These are phyloP conservation scores for Quercus aquifolioides DNA, from an alignment of 306 rosid genomes.

Conservation along the genomic window DNA sequence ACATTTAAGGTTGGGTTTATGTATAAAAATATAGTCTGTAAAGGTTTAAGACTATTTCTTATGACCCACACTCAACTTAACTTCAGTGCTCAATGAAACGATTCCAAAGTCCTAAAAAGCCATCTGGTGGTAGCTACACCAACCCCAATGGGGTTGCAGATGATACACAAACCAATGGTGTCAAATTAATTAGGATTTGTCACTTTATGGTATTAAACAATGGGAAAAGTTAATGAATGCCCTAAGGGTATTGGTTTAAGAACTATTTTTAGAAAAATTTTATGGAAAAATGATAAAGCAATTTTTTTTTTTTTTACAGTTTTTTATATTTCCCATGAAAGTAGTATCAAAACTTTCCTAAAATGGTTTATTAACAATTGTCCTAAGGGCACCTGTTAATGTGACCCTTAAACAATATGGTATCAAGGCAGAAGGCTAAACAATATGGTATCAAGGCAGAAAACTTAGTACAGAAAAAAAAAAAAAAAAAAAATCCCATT, in stretches of 20 bases:
- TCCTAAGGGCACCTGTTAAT: too few relatives aligned
- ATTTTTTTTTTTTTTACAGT: too few relatives aligned
- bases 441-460: background rate
- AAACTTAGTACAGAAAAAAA: background rate
- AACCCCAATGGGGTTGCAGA: background rate
- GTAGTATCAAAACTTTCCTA: too few relatives aligned
- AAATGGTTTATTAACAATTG: too few relatives aligned
- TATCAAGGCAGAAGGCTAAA: too few relatives aligned
- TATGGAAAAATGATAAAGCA: too few relatives aligned
- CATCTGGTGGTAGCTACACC: background rate
- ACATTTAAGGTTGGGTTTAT: background rate
- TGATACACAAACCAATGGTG: conserved; percentile 1
- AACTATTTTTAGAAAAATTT: too few relatives aligned
- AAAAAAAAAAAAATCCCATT: background rate
- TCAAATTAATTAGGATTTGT: background rate
- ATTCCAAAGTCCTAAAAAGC: background rate
- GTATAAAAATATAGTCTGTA: background rate
- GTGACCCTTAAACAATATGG: too few relatives aligned
- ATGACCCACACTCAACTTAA: background rate
- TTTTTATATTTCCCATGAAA: too few relatives aligned
- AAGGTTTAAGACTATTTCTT: background rate
- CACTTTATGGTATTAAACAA: background rate
- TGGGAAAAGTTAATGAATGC: too few relatives aligned
- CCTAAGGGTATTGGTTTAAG: too few relatives aligned
- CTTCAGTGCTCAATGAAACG: background rate